These are phyloP conservation scores for Cornus controversa DNA, from an alignment of 148 eudicot genomes.

Conservation along the genomic window DNA sequence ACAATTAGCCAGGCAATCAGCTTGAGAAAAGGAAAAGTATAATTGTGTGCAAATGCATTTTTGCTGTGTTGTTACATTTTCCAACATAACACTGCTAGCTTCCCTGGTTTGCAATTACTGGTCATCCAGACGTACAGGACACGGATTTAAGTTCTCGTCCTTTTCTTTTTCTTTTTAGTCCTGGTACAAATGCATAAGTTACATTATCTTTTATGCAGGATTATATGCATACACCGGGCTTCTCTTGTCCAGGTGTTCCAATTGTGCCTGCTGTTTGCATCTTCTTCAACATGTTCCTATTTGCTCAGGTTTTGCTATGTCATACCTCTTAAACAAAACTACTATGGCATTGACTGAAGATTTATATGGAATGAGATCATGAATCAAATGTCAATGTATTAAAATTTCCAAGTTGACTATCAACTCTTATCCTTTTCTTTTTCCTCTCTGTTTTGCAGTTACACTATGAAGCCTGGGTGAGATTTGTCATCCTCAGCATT, in stretches of 20 bases:
- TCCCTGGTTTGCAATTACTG: not conserved
- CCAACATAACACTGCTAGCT: not conserved
- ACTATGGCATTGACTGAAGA: not conserved
- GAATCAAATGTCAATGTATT: not conserved
- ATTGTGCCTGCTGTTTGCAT: constrained; percentile 83
- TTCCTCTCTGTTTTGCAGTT: constrained; percentile 46
- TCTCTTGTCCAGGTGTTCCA: constrained; percentile 92
- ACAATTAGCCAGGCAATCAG: no score
- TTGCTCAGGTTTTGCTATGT: constrained; percentile 77
- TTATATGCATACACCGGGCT: constrained; percentile 57
- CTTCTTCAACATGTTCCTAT: constrained; percentile 82
- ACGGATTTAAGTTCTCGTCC: not conserved
- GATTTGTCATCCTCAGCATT: constrained; percentile 72
- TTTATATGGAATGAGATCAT: not conserved
- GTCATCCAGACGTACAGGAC: no score
- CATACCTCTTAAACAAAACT: not conserved
- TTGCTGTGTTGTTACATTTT: not conserved
- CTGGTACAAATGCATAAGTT: not conserved
- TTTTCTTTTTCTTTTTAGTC: not conserved
- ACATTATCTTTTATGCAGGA: constrained; percentile 36
- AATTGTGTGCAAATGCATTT: not conserved
- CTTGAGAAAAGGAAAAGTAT: no score
- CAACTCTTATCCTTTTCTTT: not conserved
- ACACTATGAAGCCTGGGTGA: constrained; percentile 88
- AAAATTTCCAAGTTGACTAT: no score